Base-by-base conservation (phyloP, 2,329 filamentous ascomycete species). In the Exophiala sp. region DNA sequence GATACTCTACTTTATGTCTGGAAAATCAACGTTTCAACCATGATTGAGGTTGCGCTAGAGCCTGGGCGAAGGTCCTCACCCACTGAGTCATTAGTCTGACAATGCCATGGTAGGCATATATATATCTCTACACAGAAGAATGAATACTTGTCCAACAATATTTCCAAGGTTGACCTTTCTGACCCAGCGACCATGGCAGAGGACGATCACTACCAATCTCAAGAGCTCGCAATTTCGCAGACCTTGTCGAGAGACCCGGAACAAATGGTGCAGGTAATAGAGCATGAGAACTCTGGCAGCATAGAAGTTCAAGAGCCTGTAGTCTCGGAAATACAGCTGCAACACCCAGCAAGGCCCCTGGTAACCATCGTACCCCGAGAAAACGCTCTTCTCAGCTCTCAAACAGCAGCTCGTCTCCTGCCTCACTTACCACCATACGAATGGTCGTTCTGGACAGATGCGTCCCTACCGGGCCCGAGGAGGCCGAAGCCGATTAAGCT, bases 401-500 rank as follows among this genome's bases (percentile, higher is more conserved):
- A 42, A 40, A 41, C 14, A 49, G 47, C 47, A 18, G 47, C 47
- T 49, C 47, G 18, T 49, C 47, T 49, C 33, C 47, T 41, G 50
- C 50, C 50, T 9, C 50, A 53, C 11, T 12, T 18, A 20, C 50
- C 50, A 41, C 43, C 20, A 47, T 48, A 16, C 44, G 44, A 53
- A 41, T 48, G 43, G 43, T 40, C 50, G 32, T 53, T 53, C 29
- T 53, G 50, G 50, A 53, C 50, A 20, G 50, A 53, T 41, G 50
- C 50, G 7, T 53, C 16, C 50, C 33, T 42, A 21, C 50, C 34
- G 33, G 43, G 33, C 5, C 50, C 7, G 7, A 29, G 24, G 24
- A 5, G 24, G 24, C 24, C 43, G 73, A 41, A 73, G 73, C 21
- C 71, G 66, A 47, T 74, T 71, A 12, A 68, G 66, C 61, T 75